Percentiles rank a stretch among this genome's conserved stretches.
Conservation (phyloP, 345 rosid genomes). For the Rhodamnia rubescens region DNA sequence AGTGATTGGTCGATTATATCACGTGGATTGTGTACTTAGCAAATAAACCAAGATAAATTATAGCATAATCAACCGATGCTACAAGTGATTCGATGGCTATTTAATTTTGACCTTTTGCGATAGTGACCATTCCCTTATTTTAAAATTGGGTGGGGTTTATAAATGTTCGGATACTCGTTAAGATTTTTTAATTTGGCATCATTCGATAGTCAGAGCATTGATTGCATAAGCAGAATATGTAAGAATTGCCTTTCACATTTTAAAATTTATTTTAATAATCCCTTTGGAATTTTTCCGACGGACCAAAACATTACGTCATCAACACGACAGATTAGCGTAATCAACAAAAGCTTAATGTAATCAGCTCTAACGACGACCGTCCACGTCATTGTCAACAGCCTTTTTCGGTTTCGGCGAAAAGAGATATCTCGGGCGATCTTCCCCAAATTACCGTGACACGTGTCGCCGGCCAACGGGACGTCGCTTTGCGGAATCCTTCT, state of each 20-base stretch:
- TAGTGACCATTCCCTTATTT: neutral
- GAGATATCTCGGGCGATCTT: neutral
- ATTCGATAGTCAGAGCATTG: too few relatives aligned
- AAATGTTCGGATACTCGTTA: fast-evolving
- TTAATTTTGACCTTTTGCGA: neutral
- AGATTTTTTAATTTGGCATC: neutral
- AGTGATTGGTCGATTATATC: too few relatives aligned
- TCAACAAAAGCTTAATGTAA: neutral
- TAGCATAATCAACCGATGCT: neutral
- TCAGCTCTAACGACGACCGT: neutral
- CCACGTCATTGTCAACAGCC: neutral
- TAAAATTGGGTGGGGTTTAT: neutral
- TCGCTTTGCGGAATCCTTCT: neutral
- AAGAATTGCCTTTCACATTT: neutral
- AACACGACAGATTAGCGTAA: neutral
- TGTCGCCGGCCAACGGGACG: neutral
- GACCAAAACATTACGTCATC: neutral
- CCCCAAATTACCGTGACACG: neutral
- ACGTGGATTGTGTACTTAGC: fast-evolving
- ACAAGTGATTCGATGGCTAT: neutral
- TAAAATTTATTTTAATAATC: neutral
- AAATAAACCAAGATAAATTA: neutral
- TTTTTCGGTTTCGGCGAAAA: neutral
- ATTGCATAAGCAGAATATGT: too few relatives aligned
- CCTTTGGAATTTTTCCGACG: neutral